phyloP scores from a whole-genome alignment of 768 basidiomycete species.

The Hygrocybe coccinea region DNA sequence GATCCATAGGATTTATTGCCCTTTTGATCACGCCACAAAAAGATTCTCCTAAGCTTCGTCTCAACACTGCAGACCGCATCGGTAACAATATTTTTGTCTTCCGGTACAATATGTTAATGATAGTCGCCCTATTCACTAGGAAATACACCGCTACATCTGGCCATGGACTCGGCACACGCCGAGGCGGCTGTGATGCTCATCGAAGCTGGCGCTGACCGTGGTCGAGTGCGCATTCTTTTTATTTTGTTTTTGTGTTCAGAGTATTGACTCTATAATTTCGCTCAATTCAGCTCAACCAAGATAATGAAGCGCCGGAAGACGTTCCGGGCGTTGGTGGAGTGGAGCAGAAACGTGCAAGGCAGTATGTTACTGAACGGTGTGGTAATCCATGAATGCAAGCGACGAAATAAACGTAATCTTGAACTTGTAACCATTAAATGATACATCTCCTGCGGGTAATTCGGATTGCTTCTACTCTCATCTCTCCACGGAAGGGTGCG shows the following conservation, averaged over 20 bases:
- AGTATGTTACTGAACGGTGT: constrained; percentile 71
- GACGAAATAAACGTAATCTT: neutral
- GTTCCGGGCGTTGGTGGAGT: constrained; percentile 85
- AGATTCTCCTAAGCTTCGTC: constrained; percentile 65
- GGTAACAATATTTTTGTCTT: constrained; percentile 41
- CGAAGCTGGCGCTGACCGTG: constrained; percentile 91
- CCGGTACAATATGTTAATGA: constrained; percentile 11
- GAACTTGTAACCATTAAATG: neutral
- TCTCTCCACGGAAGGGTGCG: no score
- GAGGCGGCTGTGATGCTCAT: constrained; percentile 87
- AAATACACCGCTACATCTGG: constrained; percentile 94
- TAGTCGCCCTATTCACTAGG: constrained; percentile 44
- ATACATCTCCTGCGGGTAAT: neutral
- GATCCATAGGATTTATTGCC: constrained; percentile 82
- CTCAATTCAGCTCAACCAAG: constrained; percentile 65
- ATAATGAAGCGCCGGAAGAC: constrained; percentile 82
- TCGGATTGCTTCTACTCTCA: no score
- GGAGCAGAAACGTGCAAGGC: constrained; percentile 77
- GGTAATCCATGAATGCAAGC: constrained; percentile 45
- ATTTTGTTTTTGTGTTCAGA: constrained; percentile 9
- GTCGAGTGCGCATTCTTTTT: constrained; percentile 63
- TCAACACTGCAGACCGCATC: constrained; percentile 81
- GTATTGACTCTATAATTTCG: constrained; percentile 10
- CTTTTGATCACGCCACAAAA: constrained; percentile 83
- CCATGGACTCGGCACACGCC: constrained; percentile 94